These are phyloP conservation scores for Haberlea rhodopensis DNA, from an alignment of 257 asterid species.

Conservation along the genomic window DNA sequence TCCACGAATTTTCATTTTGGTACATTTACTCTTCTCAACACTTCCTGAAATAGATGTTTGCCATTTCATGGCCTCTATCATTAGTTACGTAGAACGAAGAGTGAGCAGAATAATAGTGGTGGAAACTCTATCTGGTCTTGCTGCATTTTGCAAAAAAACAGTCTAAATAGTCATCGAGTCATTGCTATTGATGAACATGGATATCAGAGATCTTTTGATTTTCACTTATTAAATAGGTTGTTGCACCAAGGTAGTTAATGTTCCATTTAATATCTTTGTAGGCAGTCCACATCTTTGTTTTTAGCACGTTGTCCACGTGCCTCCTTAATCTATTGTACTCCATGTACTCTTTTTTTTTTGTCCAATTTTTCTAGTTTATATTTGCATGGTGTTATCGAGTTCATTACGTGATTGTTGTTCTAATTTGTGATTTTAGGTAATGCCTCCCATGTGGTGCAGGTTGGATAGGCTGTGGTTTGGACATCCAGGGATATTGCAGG, in stretches of 20 bases:
- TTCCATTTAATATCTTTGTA: not conserved
- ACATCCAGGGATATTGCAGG: slow-evolving; percentile 82
- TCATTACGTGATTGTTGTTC: slow-evolving; percentile 42
- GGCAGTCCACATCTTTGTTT: not conserved
- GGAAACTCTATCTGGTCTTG: slow-evolving; percentile 12
- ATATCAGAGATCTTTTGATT: not conserved
- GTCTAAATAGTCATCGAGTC: not conserved
- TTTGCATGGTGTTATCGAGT: slow-evolving; percentile 24
- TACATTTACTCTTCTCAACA: slow-evolving; percentile 2
- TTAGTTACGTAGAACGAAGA: not conserved
- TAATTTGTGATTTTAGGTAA: slow-evolving; percentile 87
- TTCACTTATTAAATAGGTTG: not conserved
- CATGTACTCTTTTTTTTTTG: too few species aligned
- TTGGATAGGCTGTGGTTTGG: slow-evolving; percentile 99
- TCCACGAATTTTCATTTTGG: not conserved
- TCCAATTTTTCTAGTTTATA: slow-evolving; percentile 22
- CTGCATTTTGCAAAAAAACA: not conserved
- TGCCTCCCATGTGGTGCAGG: slow-evolving; percentile 99
- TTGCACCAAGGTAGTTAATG: not conserved
- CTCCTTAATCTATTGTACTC: not conserved
- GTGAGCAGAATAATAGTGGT: slow-evolving; percentile 6
- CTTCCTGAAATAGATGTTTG: slow-evolving; percentile 7
- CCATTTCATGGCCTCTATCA: slow-evolving; percentile 10
- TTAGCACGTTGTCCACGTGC: not conserved
- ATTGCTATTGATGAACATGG: slow-evolving; percentile 10